Conservation (phyloP, 2,329 filamentous ascomycete species). For the Fusarium dimerum region DNA sequence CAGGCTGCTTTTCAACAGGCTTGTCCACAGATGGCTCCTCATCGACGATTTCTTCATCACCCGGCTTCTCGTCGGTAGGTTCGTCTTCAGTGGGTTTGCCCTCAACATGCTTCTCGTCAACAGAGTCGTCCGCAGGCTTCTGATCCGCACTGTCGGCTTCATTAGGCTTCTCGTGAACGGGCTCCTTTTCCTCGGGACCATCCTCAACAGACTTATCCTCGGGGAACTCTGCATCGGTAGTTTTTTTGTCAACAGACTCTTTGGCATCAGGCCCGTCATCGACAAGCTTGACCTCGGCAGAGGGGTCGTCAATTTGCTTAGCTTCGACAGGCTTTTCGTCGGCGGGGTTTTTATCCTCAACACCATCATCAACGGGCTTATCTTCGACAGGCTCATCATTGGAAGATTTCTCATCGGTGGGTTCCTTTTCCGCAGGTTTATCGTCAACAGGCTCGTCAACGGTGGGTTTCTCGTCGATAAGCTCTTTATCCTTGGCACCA, state of each 20-base stretch:
- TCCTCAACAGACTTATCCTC: too few relatives aligned
- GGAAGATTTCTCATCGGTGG: not conserved
- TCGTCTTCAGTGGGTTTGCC: not conserved
- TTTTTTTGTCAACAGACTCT: too few relatives aligned
- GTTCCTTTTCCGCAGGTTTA: not conserved
- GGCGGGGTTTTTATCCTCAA: not conserved
- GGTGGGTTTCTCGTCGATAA: not conserved
- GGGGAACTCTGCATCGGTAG: too few relatives aligned
- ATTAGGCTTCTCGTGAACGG: too few relatives aligned
- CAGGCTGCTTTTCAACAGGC: not conserved
- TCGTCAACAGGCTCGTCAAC: not conserved
- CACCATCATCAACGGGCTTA: not conserved
- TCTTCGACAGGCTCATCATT: slow-evolving; percentile 5
- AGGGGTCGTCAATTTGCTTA: too few relatives aligned
- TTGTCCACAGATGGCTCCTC: not conserved
- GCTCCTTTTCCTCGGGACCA: too few relatives aligned
- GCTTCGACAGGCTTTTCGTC: slow-evolving; percentile 1
- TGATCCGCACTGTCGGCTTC: too few relatives aligned
- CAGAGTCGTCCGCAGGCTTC: too few relatives aligned
- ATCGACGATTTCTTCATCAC: not conserved
- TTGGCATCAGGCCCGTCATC: too few relatives aligned
- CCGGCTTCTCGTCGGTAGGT: slow-evolving; percentile 1
- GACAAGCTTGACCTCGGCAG: too few relatives aligned
- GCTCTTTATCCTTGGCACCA: not conserved
- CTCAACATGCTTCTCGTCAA: too few relatives aligned